phyloP scores from a whole-genome alignment of 768 basidiomycete genomes.

The Cystofilobasidium ferigula region DNA sequence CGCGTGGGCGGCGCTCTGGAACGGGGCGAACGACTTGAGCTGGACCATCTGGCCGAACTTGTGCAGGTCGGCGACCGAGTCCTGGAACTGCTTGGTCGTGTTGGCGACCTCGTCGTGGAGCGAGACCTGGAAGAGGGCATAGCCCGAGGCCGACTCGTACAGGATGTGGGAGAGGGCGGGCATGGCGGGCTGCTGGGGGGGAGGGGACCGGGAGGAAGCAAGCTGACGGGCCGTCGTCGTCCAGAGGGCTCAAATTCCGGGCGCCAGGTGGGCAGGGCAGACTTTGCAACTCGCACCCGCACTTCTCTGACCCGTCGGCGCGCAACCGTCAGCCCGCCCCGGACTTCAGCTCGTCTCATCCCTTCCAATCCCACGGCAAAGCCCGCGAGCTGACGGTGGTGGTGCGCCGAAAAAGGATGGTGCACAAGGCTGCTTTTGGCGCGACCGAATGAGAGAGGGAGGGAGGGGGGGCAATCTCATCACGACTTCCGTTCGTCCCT shows the following conservation, averaged over 20 bases:
- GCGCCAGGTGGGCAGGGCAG: too few relatives aligned
- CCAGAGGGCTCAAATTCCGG: background rate
- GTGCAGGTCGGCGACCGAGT: conserved; percentile 56
- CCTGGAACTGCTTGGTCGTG: conserved; percentile 26
- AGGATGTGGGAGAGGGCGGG: conserved; percentile 44
- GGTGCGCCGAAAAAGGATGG: too few relatives aligned
- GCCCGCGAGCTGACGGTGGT: too few relatives aligned
- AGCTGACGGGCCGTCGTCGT: background rate
- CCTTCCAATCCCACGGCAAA: too few relatives aligned
- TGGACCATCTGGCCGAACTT: conserved; percentile 88
- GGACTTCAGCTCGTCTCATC: too few relatives aligned
- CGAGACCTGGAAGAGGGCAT: conserved; percentile 23
- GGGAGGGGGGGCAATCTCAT: too few relatives aligned
- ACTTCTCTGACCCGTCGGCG: too few relatives aligned
- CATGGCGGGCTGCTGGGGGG: conserved; percentile 4
- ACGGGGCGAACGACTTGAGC: conserved; percentile 87
- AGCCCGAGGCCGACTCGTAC: conserved; percentile 52
- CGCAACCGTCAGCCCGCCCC: too few relatives aligned
- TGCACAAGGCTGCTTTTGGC: too few relatives aligned
- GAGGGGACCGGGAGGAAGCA: background rate
- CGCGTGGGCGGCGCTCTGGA: conserved; percentile 87
- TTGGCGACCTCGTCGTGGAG: conserved; percentile 68
- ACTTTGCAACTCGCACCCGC: too few relatives aligned
- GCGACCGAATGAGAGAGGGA: too few relatives aligned
- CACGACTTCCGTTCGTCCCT: too few relatives aligned